Conservation (phyloP, 352 stramenopile species). For the Globisporangium uncinulatum region DNA sequence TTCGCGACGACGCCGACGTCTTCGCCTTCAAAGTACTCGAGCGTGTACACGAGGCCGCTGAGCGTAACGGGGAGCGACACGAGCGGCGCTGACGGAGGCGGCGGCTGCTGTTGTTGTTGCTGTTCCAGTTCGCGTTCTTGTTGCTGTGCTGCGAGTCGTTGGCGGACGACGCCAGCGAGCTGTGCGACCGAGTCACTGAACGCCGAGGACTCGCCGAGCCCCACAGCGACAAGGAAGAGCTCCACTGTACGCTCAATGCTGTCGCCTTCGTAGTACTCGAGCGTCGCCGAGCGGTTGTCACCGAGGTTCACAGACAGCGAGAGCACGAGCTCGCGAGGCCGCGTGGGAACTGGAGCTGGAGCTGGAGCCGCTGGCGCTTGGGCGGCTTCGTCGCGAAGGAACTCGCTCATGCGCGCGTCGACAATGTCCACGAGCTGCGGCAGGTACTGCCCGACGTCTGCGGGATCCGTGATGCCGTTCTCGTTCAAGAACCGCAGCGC, state of each 20-base stretch:
- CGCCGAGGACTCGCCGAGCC: slow-evolving; percentile 28
- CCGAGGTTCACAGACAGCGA: slow-evolving; percentile 47
- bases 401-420: slow-evolving; percentile 38
- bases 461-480: slow-evolving; percentile 45
- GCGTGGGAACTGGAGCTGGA: slow-evolving; percentile 6
- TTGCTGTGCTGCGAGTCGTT: slow-evolving; percentile 19
- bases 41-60: slow-evolving; percentile 39
- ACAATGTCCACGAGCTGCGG: slow-evolving; percentile 57
- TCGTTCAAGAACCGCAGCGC: slow-evolving; percentile 52
- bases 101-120: background rate
- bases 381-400: slow-evolving; percentile 30
- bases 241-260: slow-evolving; percentile 61
- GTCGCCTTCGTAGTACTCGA: slow-evolving; percentile 74
- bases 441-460: slow-evolving; percentile 30
- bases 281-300: slow-evolving; percentile 32
- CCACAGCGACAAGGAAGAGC: slow-evolving; percentile 47
- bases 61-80: slow-evolving; percentile 63
- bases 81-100: slow-evolving; percentile 14
- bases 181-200: slow-evolving; percentile 40
- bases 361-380: slow-evolving; percentile 1
- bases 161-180: slow-evolving; percentile 32
- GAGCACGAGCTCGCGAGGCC: slow-evolving; percentile 28
- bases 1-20: slow-evolving; percentile 51
- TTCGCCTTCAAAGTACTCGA: slow-evolving; percentile 64
- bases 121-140: slow-evolving; percentile 8